These are phyloP conservation scores for Gloeostereum incarnatum DNA, from an alignment of 768 basidiomycete genomes.

Conservation along the genomic window DNA sequence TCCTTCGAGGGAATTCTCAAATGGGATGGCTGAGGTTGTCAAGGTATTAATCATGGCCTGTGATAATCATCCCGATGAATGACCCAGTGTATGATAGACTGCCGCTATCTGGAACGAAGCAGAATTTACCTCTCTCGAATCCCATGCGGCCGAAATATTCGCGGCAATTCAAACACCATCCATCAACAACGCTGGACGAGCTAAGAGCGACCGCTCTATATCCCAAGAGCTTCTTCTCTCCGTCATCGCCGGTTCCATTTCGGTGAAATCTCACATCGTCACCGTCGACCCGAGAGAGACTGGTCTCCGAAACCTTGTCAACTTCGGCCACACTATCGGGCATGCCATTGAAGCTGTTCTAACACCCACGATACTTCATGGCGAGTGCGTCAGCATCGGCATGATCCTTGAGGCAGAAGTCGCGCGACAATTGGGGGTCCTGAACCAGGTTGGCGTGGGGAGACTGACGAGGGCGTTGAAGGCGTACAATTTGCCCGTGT, in stretches of 20 bases:
- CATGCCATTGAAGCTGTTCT: slow-evolving; percentile 97
- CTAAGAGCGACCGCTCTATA: slow-evolving; percentile 54
- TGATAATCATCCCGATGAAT: not conserved
- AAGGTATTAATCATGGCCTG: slow-evolving; percentile 48
- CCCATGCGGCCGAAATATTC: slow-evolving; percentile 76
- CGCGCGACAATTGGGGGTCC: slow-evolving; percentile 77
- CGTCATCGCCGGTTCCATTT: slow-evolving; percentile 88
- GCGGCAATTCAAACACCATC: slow-evolving; percentile 75
- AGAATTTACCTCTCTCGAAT: slow-evolving; percentile 86
- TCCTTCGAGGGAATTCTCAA: slow-evolving; percentile 89
- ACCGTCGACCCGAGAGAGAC: slow-evolving; percentile 96
- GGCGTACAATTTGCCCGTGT: slow-evolving; percentile 84
- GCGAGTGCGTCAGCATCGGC: slow-evolving; percentile 92
- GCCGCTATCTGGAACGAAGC: slow-evolving; percentile 97
- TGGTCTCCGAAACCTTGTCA: slow-evolving; percentile 94
- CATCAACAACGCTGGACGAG: slow-evolving; percentile 42
- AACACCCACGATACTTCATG: slow-evolving; percentile 89
- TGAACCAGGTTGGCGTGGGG: slow-evolving; percentile 89
- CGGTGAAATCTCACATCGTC: slow-evolving; percentile 95
- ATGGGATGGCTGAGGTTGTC: slow-evolving; percentile 97
- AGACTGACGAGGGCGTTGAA: slow-evolving; percentile 82
- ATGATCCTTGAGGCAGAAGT: slow-evolving; percentile 97
- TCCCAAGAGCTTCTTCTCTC: slow-evolving; percentile 83
- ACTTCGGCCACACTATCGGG: slow-evolving; percentile 97
- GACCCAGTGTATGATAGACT: slow-evolving; percentile 46